Conservation (phyloP, 2,329 filamentous ascomycete genomes). For the Xylariaceae sp. region DNA sequence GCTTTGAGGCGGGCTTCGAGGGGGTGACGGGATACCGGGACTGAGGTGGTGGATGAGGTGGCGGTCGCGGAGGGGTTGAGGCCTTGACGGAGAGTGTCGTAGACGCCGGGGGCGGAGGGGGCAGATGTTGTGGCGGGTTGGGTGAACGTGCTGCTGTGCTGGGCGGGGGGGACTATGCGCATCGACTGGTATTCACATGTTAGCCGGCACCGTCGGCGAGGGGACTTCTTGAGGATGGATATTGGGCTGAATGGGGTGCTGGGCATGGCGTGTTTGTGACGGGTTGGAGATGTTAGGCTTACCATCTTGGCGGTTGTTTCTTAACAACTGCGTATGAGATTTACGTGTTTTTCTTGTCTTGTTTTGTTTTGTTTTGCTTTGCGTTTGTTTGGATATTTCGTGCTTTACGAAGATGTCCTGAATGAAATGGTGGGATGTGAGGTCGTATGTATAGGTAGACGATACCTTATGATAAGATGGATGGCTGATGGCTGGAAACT, state of each 20-base stretch:
- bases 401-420: neutral
- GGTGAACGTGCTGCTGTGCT: slow-evolving; percentile 60
- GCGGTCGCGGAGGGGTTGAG: slow-evolving; percentile 57
- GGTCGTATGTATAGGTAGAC: neutral
- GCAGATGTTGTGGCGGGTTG: slow-evolving; percentile 60
- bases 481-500: slow-evolving; percentile 11
- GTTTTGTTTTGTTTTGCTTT: neutral
- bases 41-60: slow-evolving; percentile 29
- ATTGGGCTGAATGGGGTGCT: neutral
- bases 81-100: slow-evolving; percentile 86
- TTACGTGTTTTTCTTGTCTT: neutral
- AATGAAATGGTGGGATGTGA: neutral
- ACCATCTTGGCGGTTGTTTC: slow-evolving; percentile 43
- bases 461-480: neutral
- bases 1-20: slow-evolving; percentile 83
- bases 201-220: slow-evolving; percentile 14
- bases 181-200: slow-evolving; percentile 57
- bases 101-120: slow-evolving; percentile 85
- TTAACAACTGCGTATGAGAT: neutral
- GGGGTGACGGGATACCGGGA: slow-evolving; percentile 69
- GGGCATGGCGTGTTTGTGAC: neutral
- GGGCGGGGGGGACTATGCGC: slow-evolving; percentile 73
- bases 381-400: neutral
- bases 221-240: slow-evolving; percentile 1
- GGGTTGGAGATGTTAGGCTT: slow-evolving; percentile 26